phyloP scores from a whole-genome alignment of 495 filamentous ascomycete species.

The Pseudomonodictys pantanalensis region DNA sequence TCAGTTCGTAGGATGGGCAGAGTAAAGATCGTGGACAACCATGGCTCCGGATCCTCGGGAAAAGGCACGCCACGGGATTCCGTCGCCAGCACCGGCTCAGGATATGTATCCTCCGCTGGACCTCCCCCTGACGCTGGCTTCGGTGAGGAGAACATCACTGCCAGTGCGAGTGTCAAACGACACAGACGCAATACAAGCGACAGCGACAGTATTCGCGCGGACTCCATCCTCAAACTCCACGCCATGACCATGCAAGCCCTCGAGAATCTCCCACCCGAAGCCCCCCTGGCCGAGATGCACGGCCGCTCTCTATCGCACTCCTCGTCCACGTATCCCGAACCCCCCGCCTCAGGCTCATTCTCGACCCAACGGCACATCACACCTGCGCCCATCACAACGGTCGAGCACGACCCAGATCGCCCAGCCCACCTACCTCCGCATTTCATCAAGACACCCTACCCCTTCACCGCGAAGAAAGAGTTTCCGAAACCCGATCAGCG shows the following conservation, averaged over 20 bases:
- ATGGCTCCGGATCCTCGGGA: background rate
- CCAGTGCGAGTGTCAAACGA: background rate
- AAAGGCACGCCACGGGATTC: background rate
- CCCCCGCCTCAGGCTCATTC: background rate
- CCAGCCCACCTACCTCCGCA: conserved; percentile 11
- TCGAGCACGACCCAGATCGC: background rate
- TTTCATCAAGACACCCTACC: conserved; percentile 23
- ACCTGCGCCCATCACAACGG: background rate
- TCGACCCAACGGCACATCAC: conserved; percentile 1
- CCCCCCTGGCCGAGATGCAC: background rate
- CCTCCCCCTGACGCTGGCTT: background rate
- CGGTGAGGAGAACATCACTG: background rate
- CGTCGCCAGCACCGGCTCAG: background rate
- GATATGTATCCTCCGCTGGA: background rate
- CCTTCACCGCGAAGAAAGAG: conserved; percentile 10
- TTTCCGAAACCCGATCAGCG: conserved; percentile 9
- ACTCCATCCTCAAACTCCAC: conserved; percentile 22
- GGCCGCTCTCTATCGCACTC: background rate
- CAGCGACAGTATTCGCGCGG: conserved; percentile 5
- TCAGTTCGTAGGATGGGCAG: background rate
- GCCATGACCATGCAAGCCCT: conserved; percentile 27
- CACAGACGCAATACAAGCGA: conserved; percentile 10
- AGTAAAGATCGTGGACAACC: conserved; percentile 7
- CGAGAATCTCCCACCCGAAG: background rate
- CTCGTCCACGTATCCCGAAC: background rate